Conservation (phyloP, 768 basidiomycete genomes). For the Neoboletus brunneissimus region DNA sequence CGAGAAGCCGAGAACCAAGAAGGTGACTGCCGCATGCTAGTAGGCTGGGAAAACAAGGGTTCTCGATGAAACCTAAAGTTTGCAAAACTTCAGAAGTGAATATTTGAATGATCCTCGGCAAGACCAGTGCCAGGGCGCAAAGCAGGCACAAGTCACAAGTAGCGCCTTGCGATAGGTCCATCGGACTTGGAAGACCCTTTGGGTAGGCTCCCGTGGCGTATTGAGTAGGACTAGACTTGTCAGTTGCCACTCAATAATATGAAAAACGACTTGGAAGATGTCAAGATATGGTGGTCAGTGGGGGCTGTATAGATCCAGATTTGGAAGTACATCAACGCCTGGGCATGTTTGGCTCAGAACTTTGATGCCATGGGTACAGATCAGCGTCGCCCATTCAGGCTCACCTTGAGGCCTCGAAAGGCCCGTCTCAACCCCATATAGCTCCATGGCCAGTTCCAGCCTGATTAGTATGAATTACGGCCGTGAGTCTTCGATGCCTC, state of each 20-base stretch:
- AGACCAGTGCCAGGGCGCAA: not conserved
- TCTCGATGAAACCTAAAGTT: not conserved
- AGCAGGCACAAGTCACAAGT: not conserved
- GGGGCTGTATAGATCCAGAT: not conserved
- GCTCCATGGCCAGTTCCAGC: not conserved
- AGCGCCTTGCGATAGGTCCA: no score
- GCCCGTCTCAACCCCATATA: not conserved
- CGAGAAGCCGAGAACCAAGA: no score
- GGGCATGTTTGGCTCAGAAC: not conserved
- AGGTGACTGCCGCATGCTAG: no score
- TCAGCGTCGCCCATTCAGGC: not conserved
- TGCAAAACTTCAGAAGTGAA: not conserved
- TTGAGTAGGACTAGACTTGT: no score
- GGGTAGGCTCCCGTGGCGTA: no score
- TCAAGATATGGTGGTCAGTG: no score
- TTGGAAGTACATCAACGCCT: not conserved
- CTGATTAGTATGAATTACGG: no score
- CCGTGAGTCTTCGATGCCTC: not conserved
- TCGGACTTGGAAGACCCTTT: no score
- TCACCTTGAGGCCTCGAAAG: no score
- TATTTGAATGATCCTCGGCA: not conserved
- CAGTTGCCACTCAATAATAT: no score
- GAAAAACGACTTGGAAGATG: no score
- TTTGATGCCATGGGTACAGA: constrained; percentile 1
- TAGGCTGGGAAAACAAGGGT: no score